These are phyloP conservation scores for Hyaloscypha finlandica DNA, from an alignment of 495 filamentous ascomycete species.

Conservation along the genomic window DNA sequence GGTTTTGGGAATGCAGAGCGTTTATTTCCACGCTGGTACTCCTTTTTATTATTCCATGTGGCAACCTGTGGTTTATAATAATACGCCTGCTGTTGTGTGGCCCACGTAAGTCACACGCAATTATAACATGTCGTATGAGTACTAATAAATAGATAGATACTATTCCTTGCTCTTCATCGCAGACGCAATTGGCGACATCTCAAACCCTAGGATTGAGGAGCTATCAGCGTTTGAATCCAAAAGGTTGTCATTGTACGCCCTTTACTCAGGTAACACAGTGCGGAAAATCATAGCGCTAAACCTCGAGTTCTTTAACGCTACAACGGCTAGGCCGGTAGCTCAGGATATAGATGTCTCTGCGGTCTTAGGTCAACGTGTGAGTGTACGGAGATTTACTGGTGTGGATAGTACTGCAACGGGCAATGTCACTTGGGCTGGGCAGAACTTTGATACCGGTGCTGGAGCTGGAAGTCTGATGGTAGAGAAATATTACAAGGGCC, in stretches of 20 bases:
- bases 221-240: not conserved
- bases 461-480: not conserved
- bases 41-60: constrained; percentile 1
- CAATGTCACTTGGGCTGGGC: constrained; percentile 6
- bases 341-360: not conserved
- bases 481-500: not conserved
- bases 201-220: not conserved
- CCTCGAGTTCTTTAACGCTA: not conserved
- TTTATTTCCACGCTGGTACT: not conserved
- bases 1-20: not conserved
- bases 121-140: not conserved
- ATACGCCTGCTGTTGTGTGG: not conserved
- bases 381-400: not conserved
- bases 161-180: not conserved
- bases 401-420: not conserved
- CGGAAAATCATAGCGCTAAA: constrained; percentile 1
- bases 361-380: not conserved
- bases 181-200: not conserved
- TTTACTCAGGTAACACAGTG: not conserved
- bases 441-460: constrained; percentile 4
- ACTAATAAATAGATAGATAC: not conserved
- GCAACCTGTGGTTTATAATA: not conserved
- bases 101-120: not conserved
- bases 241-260: not conserved
- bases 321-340: not conserved